Base-by-base conservation (phyloP, 306 rosid species). In the Sesbania bispinosa region DNA sequence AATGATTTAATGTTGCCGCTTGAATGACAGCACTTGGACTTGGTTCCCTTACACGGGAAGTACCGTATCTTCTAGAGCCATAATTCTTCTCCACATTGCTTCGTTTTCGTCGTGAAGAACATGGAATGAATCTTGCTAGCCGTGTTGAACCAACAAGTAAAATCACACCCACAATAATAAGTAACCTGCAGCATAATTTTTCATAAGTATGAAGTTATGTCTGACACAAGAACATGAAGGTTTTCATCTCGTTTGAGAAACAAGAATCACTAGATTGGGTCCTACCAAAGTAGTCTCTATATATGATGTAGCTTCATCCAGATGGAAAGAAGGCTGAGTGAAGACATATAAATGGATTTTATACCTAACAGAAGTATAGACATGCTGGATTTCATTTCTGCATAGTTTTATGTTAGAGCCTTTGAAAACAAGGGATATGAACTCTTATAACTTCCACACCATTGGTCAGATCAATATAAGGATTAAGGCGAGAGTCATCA, bases 141-240 rank as follows among this genome's bases (percentile, higher is more conserved):
- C 90, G 73, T 38, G 85, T 48, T 18, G 98, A 92, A 78, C 92
- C 88, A 81, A 92, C 96, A 0, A 92, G 96, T 62, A 92, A 80
- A 71, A 92, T 69, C 79, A 89, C 98, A 7, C 96, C 98, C 5
- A 76, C 6, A 51, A 85, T 83, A 47, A 89, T 92, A 50, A 92
- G 78, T 6, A 86, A 46, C 98, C 98, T 92, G 89, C 77, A 80
- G 59, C 35, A 69, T 46, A 58, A 70, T 73, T 67, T 35, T 67
- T 29, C 2, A 24, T 42, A 79, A 47, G 46, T 50, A 23, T 29
- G 10, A 65, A 9, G 11, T 33, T 36, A 59, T 61, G 80, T 41
- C 32, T 13, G 46, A 42, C 20, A 54, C 18, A 48, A 58, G 55
- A 57, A 19, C 63, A 23, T 63, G 35, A 53, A 39, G 23, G 27